phyloP scores from a whole-genome alignment of 2,329 filamentous ascomycete species.

The Dothidotthia symphoricarpi region DNA sequence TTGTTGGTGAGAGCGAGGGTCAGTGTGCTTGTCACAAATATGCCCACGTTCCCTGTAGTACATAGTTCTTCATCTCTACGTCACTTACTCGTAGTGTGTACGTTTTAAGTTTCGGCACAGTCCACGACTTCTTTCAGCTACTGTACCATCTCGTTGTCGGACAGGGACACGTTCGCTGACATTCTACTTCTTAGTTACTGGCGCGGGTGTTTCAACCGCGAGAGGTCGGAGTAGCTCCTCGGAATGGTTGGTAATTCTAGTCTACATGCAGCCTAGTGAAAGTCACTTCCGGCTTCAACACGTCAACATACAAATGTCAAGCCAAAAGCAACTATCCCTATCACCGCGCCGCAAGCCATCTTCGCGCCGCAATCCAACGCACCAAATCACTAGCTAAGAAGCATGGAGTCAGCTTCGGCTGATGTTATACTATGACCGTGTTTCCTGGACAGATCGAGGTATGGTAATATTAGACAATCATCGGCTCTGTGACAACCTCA shows the following conservation, averaged over 20 bases:
- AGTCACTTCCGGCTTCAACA: too few species aligned
- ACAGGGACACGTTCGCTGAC: background rate
- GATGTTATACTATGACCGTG: too few species aligned
- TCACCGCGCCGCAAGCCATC: too few species aligned
- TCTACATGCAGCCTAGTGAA: slow-evolving; percentile 4
- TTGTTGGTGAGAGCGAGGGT: too few species aligned
- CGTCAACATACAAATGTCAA: slow-evolving; percentile 3
- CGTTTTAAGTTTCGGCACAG: slow-evolving; percentile 1
- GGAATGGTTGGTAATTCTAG: background rate
- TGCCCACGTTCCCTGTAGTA: background rate
- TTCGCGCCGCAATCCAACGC: too few species aligned
- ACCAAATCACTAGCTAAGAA: too few species aligned
- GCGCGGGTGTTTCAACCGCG: background rate
- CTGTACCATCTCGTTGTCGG: background rate
- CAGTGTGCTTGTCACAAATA: too few species aligned
- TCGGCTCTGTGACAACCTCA: too few species aligned
- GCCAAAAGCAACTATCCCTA: too few species aligned
- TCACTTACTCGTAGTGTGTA: slow-evolving; percentile 5
- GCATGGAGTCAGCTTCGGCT: too few species aligned
- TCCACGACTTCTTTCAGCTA: background rate
- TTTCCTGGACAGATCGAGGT: too few species aligned
- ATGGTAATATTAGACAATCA: too few species aligned
- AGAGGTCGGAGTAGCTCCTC: background rate
- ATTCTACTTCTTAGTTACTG: background rate
- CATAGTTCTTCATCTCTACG: slow-evolving; percentile 1